Base-by-base conservation (phyloP, 768 basidiomycete species). In the Roridomyces roridus region DNA sequence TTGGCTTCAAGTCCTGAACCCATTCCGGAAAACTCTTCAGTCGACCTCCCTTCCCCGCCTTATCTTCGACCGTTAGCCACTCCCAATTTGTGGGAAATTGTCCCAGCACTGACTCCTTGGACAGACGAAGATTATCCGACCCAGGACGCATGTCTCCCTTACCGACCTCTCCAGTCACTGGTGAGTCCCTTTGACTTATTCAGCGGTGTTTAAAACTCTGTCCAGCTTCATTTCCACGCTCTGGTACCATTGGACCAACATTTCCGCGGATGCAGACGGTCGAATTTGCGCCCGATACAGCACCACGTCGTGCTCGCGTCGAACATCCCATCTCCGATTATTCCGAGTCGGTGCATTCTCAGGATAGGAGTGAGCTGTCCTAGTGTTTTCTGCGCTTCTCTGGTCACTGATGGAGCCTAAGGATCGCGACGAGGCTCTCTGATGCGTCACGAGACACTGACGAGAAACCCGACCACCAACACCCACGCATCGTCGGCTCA, bases 261-360 rank as follows among this genome's bases (percentile, higher is more conserved):
- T 75, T 78, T 40, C 72, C 71, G 41, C 73, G 76, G 9, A 73
- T 76, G 14, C 77, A 76, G 61, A 79, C 77, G 0, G 70, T 79
- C 5, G 84, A 86, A 59, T 85, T 86, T 63, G 81, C 80, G 6
- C 72, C 75, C n/a, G 57, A 62, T 15, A 66, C 63, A n/a, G 44
- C 64, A 10, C 70, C 67, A 17, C 70, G 68, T 47, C 65, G 60
- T 46, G 57, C 40, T 40, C 68, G 66, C 55, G 64, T 43, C 59
- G 68, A 60, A 46, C 46, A 48, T 18, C 49, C 64, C 46, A 55
- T 55, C 42, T 18, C 57, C 42, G 49, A 65, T 50, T 44, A 62
- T 54, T 47, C 47, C 24, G 24, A 9, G 7, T 58, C 62, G 1
- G 46, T 57, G 1, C 36, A 54, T 12, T 51, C 63, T 15, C 63